These are phyloP conservation scores for Graphiopsis chlorocephala DNA, from an alignment of 2,329 filamentous ascomycete genomes.

Conservation along the genomic window DNA sequence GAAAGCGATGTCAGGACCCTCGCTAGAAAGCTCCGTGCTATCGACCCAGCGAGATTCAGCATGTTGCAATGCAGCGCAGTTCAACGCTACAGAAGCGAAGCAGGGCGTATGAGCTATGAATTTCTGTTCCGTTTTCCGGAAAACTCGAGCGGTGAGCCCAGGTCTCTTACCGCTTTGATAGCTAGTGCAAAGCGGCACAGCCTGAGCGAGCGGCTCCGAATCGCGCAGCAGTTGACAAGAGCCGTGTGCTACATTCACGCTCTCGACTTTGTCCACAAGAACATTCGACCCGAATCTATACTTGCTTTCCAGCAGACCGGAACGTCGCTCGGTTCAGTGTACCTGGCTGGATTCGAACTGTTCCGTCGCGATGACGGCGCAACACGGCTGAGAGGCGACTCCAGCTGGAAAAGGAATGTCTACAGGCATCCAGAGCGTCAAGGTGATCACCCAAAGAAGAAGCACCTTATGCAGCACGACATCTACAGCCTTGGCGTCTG, in stretches of 20 bases:
- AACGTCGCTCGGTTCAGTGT: slow-evolving; percentile 30
- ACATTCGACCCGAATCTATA: slow-evolving; percentile 44
- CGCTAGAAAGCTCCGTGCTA: too few relatives aligned
- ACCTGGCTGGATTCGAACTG: slow-evolving; percentile 47
- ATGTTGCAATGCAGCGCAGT: too few relatives aligned
- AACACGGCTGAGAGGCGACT: slow-evolving; percentile 39
- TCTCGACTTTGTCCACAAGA: slow-evolving; percentile 47
- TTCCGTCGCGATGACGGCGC: slow-evolving; percentile 37
- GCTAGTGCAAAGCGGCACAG: too few relatives aligned
- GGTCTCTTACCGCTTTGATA: too few relatives aligned
- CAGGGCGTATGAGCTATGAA: too few relatives aligned
- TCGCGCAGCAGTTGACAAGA: slow-evolving; percentile 35
- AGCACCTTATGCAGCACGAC: slow-evolving; percentile 54
- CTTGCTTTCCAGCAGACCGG: slow-evolving; percentile 30
- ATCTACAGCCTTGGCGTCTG: slow-evolving; percentile 57
- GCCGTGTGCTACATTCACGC: slow-evolving; percentile 40
- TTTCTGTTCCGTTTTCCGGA: too few relatives aligned
- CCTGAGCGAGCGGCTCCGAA: background rate
- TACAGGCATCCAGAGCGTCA: slow-evolving; percentile 53
- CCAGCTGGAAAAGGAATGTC: slow-evolving; percentile 43
- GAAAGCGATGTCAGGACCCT: too few relatives aligned
- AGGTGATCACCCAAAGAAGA: slow-evolving; percentile 38
- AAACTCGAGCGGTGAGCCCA: too few relatives aligned
- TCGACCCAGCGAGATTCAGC: too few relatives aligned
- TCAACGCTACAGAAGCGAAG: too few relatives aligned